These are phyloP conservation scores for Trichoderma sp. DNA, from an alignment of 2,329 filamentous ascomycete genomes.

Conservation along the genomic window DNA sequence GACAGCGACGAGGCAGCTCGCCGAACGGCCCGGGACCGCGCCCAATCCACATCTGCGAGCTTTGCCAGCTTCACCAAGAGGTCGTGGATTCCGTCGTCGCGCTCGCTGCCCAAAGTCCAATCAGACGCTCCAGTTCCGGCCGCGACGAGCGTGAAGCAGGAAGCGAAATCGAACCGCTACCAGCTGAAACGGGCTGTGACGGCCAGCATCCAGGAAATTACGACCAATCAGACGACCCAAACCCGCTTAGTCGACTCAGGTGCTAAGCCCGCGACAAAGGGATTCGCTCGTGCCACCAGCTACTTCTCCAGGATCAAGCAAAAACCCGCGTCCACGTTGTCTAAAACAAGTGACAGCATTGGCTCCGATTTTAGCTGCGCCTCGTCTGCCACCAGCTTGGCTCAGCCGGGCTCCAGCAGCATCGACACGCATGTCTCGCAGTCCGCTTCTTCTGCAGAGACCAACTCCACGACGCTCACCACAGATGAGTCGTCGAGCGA, in stretches of 20 bases:
- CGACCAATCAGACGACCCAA: constrained; percentile 29
- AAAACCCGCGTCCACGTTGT: constrained; percentile 48
- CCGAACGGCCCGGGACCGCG: constrained; percentile 38
- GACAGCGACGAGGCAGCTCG: constrained; percentile 27
- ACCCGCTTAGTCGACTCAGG: constrained; percentile 37
- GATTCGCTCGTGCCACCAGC: constrained; percentile 46
- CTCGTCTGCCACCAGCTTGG: constrained; percentile 50
- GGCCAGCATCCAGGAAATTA: constrained; percentile 34
- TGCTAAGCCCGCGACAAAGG: constrained; percentile 38
- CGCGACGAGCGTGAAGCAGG: constrained; percentile 27
- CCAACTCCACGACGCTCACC: constrained; percentile 36
- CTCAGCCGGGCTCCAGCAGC: constrained; percentile 43
- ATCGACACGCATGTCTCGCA: constrained; percentile 41
- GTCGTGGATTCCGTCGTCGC: constrained; percentile 53
- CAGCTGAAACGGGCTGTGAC: constrained; percentile 31
- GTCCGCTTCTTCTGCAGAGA: constrained; percentile 41
- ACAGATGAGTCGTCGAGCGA: constrained; percentile 51
- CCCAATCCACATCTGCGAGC: constrained; percentile 46
- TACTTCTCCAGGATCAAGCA: constrained; percentile 53
- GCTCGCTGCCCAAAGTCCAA: constrained; percentile 47
- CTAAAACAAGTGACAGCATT: constrained; percentile 40
- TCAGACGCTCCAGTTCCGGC: constrained; percentile 32
- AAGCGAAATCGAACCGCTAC: constrained; percentile 29
- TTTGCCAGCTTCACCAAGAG: constrained; percentile 53
- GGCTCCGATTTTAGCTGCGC: constrained; percentile 47